Percentiles rank a stretch among this genome's conserved stretches.
Evolutionary conservation across 345 rosid genomes (phyloP).

Genomic region (Toxicodendron radicans): DNA sequence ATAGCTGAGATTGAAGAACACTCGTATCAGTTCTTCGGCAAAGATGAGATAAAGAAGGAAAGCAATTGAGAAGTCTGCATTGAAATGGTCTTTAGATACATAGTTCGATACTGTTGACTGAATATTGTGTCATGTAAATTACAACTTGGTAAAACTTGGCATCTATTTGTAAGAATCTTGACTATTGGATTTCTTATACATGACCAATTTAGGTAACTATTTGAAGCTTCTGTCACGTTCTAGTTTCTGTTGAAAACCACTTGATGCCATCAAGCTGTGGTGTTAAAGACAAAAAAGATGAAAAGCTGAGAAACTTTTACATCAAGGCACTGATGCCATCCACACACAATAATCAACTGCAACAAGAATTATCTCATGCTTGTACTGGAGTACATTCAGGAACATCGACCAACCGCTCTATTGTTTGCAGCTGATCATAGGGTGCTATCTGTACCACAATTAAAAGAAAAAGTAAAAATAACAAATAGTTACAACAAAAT

Average conservation of each 20-base stretch:
- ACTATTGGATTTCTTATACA: not conserved
- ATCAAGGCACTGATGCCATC: not conserved
- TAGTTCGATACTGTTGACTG: too few relatives aligned
- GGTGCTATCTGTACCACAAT: slow-evolving; percentile 74
- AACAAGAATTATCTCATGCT: slow-evolving; percentile 13
- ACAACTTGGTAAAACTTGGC: not conserved
- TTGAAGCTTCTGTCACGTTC: not conserved
- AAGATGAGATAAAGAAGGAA: too few relatives aligned
- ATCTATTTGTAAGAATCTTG: not conserved
- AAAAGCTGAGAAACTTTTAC: not conserved
- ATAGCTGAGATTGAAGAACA: too few relatives aligned
- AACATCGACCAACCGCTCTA: slow-evolving; percentile 71
- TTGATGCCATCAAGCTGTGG: slow-evolving; percentile 4
- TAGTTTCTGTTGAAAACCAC: not conserved
- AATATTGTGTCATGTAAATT: too few relatives aligned
- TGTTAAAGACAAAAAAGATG: not conserved
- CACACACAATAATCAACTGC: not conserved
- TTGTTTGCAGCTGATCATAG: slow-evolving; percentile 82
- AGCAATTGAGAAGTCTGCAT: too few relatives aligned
- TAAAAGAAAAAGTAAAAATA: not conserved
- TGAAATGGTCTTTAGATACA: too few relatives aligned
- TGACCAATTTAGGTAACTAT: not conserved
- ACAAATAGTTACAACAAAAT: too few relatives aligned
- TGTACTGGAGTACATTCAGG: slow-evolving; percentile 34
- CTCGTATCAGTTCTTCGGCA: too few relatives aligned